A percentile compares a stretch with the other conserved stretches of the same genome.
These are phyloP conservation scores for Oryza brachyantha DNA, from an alignment of 176 grass and related monocot genomes.

Conservation along the genomic window DNA sequence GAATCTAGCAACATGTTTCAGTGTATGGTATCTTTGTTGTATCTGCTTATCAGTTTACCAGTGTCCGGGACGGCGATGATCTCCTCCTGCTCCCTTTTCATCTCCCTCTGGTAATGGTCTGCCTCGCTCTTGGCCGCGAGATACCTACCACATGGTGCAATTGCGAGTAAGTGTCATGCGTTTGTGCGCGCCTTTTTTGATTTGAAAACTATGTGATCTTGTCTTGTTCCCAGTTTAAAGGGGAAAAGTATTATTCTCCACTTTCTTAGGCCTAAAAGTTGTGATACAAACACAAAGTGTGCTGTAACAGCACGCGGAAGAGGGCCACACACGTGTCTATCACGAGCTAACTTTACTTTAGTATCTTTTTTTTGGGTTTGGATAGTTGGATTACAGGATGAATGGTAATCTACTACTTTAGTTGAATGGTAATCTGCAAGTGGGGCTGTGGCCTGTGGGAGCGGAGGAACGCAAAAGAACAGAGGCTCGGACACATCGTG, in stretches of 20 bases:
- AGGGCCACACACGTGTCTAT: slow-evolving; percentile 28
- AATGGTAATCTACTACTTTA: background rate
- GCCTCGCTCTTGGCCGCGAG: slow-evolving; percentile 84
- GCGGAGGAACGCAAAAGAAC: no score
- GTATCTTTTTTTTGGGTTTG: background rate
- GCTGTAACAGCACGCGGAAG: slow-evolving; percentile 14
- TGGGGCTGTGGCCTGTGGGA: background rate
- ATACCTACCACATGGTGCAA: slow-evolving; percentile 52
- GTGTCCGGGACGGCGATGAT: slow-evolving; percentile 76
- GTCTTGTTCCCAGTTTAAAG: slow-evolving; percentile 19
- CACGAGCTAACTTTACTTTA: slow-evolving; percentile 11
- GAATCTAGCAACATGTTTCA: background rate
- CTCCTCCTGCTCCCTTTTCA: slow-evolving; percentile 77
- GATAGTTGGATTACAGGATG: background rate
- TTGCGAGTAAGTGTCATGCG: slow-evolving; percentile 6
- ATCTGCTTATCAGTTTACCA: slow-evolving; percentile 37
- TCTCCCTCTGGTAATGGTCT: slow-evolving; percentile 72
- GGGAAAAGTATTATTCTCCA: slow-evolving; percentile 27
- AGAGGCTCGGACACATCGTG: background rate
- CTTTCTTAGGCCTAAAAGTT: slow-evolving; percentile 4
- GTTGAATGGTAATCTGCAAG: slow-evolving; percentile 4
- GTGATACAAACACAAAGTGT: slow-evolving; percentile 29
- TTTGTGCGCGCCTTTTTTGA: background rate
- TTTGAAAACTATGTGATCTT: slow-evolving; percentile 21
- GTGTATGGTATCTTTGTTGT: background rate